Conservation (phyloP, 2,329 filamentous ascomycete species). For the Xylaria polymorpha region DNA sequence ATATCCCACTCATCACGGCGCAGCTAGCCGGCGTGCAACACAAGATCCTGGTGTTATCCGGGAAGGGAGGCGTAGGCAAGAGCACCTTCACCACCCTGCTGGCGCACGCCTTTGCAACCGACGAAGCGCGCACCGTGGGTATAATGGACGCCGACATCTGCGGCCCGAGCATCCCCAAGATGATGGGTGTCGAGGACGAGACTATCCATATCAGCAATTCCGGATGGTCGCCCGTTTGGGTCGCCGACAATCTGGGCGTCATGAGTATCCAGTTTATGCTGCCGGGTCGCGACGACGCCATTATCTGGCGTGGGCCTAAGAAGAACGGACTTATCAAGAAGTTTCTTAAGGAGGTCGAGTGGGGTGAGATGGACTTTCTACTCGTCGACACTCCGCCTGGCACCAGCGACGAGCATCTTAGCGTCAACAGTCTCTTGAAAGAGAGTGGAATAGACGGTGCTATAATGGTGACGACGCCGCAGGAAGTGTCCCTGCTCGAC, state of each 20-base stretch:
- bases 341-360: conserved; percentile 97
- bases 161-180: conserved; percentile 95
- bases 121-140: conserved; percentile 82
- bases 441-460: conserved; percentile 94
- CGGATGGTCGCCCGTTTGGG: conserved; percentile 97
- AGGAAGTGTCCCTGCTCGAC: conserved; percentile 91
- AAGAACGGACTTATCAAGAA: conserved; percentile 99
- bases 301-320: conserved; percentile 98
- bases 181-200: conserved; percentile 96
- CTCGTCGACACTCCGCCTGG: conserved; percentile 96
- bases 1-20: conserved; percentile 87
- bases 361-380: conserved; percentile 93
- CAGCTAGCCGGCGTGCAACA: conserved; percentile 85
- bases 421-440: conserved; percentile 90
- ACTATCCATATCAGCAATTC: conserved; percentile 90
- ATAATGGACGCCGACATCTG: conserved; percentile 99
- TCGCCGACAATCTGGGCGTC: conserved; percentile 90
- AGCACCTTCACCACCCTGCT: conserved; percentile 92
- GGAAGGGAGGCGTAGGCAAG: conserved; percentile 97
- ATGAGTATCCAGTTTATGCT: conserved; percentile 99
- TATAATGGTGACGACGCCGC: conserved; percentile 91
- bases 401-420: conserved; percentile 94
- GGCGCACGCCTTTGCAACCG: conserved; percentile 87
- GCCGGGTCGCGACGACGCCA: conserved; percentile 89
- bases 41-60: conserved; percentile 91